Conservation (phyloP, 805 yeast species). For the Ogataea corticis region DNA sequence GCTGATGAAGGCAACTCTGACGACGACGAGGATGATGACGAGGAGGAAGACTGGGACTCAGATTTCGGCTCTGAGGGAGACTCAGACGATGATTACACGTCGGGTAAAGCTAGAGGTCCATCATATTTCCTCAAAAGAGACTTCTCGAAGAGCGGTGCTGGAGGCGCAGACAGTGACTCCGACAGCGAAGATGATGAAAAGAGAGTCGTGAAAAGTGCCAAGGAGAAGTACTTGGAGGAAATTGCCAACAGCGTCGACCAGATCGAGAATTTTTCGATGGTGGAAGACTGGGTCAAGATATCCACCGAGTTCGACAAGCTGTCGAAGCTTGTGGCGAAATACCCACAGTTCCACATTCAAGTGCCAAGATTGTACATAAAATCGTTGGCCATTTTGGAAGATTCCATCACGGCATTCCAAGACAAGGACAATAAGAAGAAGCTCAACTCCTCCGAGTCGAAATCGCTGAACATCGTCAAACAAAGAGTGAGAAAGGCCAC, state of each 20-base stretch:
- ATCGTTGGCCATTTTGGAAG: slow-evolving; percentile 71
- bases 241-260: slow-evolving; percentile 64
- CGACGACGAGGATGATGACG: slow-evolving; percentile 43
- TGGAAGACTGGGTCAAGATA: slow-evolving; percentile 77
- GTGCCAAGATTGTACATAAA: slow-evolving; percentile 73
- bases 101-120: slow-evolving; percentile 45
- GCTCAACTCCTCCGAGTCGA: slow-evolving; percentile 77
- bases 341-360: slow-evolving; percentile 72
- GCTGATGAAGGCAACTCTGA: slow-evolving; percentile 40
- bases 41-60: slow-evolving; percentile 43
- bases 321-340: slow-evolving; percentile 62
- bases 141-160: slow-evolving; percentile 43
- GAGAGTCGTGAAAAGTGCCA: slow-evolving; percentile 88
- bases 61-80: slow-evolving; percentile 49
- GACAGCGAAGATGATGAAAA: slow-evolving; percentile 62
- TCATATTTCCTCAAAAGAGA: slow-evolving; percentile 55
- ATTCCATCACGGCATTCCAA: slow-evolving; percentile 51
- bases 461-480: slow-evolving; percentile 81
- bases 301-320: slow-evolving; percentile 78
- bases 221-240: slow-evolving; percentile 90
- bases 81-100: slow-evolving; percentile 32
- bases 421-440: slow-evolving; percentile 61
- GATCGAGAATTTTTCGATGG: slow-evolving; percentile 66
- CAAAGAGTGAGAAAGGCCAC: slow-evolving; percentile 84
- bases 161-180: slow-evolving; percentile 39